Conservation (phyloP, 768 basidiomycete species). For the Phaeotremella fagi region DNA sequence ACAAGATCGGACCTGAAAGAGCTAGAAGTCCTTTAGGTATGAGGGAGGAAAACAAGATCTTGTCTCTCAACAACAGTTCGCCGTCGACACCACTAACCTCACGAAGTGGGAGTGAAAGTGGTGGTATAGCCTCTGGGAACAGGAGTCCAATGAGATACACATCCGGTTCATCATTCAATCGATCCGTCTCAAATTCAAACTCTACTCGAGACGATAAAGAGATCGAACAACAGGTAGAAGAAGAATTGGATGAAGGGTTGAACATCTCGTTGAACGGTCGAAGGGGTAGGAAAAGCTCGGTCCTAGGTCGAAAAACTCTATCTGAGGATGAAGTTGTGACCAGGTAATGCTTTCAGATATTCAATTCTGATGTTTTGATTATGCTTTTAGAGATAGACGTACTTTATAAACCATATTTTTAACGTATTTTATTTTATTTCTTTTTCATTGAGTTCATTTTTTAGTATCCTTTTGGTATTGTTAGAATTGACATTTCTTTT, state of each 20-base stretch:
- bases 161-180: neutral
- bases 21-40: constrained; percentile 12
- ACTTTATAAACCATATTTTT: too few relatives aligned
- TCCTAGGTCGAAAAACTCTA: constrained; percentile 2
- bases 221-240: constrained; percentile 16
- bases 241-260: constrained; percentile 35
- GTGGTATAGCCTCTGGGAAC: too few relatives aligned
- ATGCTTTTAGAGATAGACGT: too few relatives aligned
- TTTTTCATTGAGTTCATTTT: too few relatives aligned
- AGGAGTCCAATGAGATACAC: constrained; percentile 13
- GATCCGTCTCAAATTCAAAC: neutral
- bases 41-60: neutral
- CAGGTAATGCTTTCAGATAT: too few relatives aligned
- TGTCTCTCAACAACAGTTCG: neutral
- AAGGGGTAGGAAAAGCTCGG: constrained; percentile 28
- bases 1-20: constrained; percentile 4
- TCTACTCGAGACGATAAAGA: constrained; percentile 1
- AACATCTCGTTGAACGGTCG: constrained; percentile 34
- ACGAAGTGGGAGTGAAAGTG: constrained; percentile 4
- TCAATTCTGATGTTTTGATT: too few relatives aligned
- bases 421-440: too few relatives aligned
- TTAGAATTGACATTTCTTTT: too few relatives aligned
- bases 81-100: neutral
- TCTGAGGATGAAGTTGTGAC: neutral
- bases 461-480: too few relatives aligned